A percentile compares a stretch with the other conserved stretches of the same genome.
Evolutionary conservation across 257 asterid species (phyloP).

Genomic region (Eustoma russellianum): DNA sequence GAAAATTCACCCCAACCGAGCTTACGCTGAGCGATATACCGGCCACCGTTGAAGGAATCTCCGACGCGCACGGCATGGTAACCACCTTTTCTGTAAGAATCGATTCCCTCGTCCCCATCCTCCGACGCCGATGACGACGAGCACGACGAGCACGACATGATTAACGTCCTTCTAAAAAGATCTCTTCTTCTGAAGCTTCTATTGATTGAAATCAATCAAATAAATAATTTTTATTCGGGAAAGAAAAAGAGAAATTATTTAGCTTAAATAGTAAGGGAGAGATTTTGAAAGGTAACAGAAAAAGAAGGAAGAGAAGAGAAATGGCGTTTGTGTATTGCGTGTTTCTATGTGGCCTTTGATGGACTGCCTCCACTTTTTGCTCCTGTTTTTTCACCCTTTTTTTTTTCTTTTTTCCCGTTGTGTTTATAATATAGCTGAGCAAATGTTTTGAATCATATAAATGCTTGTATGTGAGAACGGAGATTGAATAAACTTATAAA

Average conservation of each 20-base stretch:
- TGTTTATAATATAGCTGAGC: no score
- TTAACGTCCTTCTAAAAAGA: not conserved
- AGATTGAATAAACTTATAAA: no score
- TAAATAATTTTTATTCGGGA: not conserved
- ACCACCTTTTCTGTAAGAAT: slow-evolving; percentile 75
- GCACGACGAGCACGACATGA: slow-evolving; percentile 64
- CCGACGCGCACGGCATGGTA: slow-evolving; percentile 85
- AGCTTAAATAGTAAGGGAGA: not conserved
- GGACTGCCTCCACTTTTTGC: slow-evolving; percentile 35
- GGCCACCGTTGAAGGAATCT: slow-evolving; percentile 64
- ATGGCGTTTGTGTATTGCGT: slow-evolving; percentile 3
- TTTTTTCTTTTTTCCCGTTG: not conserved
- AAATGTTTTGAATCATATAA: no score
- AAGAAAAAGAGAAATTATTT: not conserved
- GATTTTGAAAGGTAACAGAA: slow-evolving; percentile 6
- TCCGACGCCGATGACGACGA: slow-evolving; percentile 88
- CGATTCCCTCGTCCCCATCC: slow-evolving; percentile 76
- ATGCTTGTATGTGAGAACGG: no score
- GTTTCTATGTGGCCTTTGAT: slow-evolving; percentile 29
- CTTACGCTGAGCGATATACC: slow-evolving; percentile 89
- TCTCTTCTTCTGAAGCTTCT: not conserved
- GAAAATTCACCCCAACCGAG: slow-evolving; percentile 99
- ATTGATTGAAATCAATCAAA: not conserved
- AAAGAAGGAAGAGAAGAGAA: slow-evolving; percentile 18
- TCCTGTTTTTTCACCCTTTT: slow-evolving; percentile 9